A percentile compares a stretch with the other conserved stretches of the same genome.
phyloP scores from a whole-genome alignment of 805 yeast species.

The Saccharomycopsis guyanensis region DNA sequence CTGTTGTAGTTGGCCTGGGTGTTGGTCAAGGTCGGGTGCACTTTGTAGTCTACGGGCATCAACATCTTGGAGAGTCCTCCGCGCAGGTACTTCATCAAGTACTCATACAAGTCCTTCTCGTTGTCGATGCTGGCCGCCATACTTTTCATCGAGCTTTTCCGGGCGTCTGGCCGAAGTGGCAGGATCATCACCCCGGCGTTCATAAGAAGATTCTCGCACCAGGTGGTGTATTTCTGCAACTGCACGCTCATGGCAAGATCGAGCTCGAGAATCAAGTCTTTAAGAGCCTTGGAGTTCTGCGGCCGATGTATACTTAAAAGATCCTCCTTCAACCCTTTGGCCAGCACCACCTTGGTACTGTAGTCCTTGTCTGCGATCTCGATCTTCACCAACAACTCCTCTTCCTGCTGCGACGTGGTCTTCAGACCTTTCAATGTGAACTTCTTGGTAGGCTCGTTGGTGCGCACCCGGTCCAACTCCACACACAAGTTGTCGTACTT shows the following conservation, averaged over 20 bases:
- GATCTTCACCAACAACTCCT: conserved; percentile 74
- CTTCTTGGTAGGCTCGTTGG: conserved; percentile 76
- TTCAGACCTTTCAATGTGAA: conserved; percentile 75
- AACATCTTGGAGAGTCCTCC: conserved; percentile 35
- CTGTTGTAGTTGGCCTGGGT: conserved; percentile 25
- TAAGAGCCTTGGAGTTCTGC: conserved; percentile 58
- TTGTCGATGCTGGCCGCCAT: conserved; percentile 74
- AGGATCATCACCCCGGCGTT: conserved; percentile 78
- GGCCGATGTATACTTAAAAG: conserved; percentile 73
- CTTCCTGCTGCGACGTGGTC: conserved; percentile 79
- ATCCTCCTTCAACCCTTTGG: conserved; percentile 67
- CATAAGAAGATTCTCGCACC: conserved; percentile 74
- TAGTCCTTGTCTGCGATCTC: conserved; percentile 83
- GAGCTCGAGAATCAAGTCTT: conserved; percentile 72
- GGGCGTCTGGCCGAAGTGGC: conserved; percentile 52
- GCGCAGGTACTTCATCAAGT: conserved; percentile 42
- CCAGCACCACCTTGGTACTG: conserved; percentile 62
- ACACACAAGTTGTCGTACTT: conserved; percentile 74
- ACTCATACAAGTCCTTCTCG: conserved; percentile 73
- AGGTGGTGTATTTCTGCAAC: conserved; percentile 80
- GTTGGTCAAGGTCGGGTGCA: conserved; percentile 55
- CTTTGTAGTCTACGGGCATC: conserved; percentile 61
- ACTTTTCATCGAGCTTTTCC: conserved; percentile 61
- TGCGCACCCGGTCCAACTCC: conserved; percentile 75
- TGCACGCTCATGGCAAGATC: conserved; percentile 88